Evolutionary conservation across 2,329 filamentous ascomycete species (phyloP), one percentile per base, ranked within the genome.

Genomic region (Epichloe festucae): DNA sequence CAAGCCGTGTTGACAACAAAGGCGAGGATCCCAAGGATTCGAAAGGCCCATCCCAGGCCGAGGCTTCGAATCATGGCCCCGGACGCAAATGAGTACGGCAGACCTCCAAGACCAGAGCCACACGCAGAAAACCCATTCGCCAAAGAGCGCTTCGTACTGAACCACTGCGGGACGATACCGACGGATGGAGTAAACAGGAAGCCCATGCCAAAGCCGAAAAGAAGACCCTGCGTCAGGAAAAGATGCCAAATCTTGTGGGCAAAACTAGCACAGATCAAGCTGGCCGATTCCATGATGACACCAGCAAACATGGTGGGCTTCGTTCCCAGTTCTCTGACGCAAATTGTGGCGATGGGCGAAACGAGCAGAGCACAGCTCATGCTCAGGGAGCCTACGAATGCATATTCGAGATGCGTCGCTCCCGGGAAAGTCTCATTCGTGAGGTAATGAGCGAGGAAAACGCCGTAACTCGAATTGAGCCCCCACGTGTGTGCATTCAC

Each of bases 181-280:
- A 85, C 82, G 4, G 74, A 79, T 0, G 79, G 78, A 0, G 85
- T 84, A 62, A 89, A 91, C 10, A 84, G 70, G 52, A 90, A 83
- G 0, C 87, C 87, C 76, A 91, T 84, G 3, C 86, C 87, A 21
- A 84, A 65, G n/a, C 87, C 87, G 55, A 91, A 90, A 50, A 81
- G 78, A 3, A 90, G 61, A 4, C 87, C 87, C 62, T 91, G 87
- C 5, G 76, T 78, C 0, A 91, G 74, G 52, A 89, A 82, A 0
- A 93, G 73, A 38, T 91, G 86, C 83, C 85, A 90, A 52, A 87
- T 82, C 52, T 78, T 61, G 15, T 63, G 70, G 0, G 84, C 77
- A 58, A 89, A 89, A 14, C 81, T 85, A 7, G 87, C 85, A 2
- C 78, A 79, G 44, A 89, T 76, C 54, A 90, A 75, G 21, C 79